A percentile compares a stretch with the other conserved stretches of the same genome.
phyloP scores from a whole-genome alignment of 805 yeast species.

The Barnettozyma botsteinii region DNA sequence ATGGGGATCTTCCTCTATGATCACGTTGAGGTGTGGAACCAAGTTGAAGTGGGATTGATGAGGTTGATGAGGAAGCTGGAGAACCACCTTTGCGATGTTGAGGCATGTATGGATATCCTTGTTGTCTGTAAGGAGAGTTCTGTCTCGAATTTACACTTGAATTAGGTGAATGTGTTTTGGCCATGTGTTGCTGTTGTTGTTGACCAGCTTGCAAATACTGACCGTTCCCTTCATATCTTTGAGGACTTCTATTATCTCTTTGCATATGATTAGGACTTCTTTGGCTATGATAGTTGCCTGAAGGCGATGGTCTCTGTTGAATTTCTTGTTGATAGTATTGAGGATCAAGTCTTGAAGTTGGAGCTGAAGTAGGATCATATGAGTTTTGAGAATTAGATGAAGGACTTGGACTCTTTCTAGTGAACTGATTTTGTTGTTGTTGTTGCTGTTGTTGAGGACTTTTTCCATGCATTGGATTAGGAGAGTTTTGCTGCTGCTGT shows the following conservation, averaged over 20 bases:
- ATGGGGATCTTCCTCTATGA: constrained; percentile 14
- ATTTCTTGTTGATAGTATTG: not conserved
- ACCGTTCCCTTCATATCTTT: not conserved
- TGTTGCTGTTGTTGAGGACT: not conserved
- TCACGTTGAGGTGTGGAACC: constrained; percentile 5
- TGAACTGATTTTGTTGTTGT: not conserved
- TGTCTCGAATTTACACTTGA: constrained; percentile 12
- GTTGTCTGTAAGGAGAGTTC: constrained; percentile 13
- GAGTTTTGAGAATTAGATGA: not conserved
- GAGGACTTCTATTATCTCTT: not conserved
- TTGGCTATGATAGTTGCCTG: constrained; percentile 3
- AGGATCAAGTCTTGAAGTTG: not conserved
- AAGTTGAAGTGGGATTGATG: constrained; percentile 10
- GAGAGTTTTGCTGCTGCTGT: not conserved
- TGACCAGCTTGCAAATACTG: not conserved
- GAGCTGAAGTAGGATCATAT: not conserved
- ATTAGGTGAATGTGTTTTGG: constrained; percentile 7
- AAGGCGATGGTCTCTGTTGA: not conserved
- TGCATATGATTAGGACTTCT: not conserved
- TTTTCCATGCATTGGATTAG: not conserved
- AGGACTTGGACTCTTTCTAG: constrained; percentile 2
- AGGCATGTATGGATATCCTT: constrained; percentile 3
- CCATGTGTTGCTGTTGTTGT: too few species aligned
- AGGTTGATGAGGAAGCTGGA: not conserved
- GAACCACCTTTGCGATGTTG: not conserved